phyloP scores from a whole-genome alignment of 139 green algal species.

The Mesotaenium endlicherianum region DNA sequence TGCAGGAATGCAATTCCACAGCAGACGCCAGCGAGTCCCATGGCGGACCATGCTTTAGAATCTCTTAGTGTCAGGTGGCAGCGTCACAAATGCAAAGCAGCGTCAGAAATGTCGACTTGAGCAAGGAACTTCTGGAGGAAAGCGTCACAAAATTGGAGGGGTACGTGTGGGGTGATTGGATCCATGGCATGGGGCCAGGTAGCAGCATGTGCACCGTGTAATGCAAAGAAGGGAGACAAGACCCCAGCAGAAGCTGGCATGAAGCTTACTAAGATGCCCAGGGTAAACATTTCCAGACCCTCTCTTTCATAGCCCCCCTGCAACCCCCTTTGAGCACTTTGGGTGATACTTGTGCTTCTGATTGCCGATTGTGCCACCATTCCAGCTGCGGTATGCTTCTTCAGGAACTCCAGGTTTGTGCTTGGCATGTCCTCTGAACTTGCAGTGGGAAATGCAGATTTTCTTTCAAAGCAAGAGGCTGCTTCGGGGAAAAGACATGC shows the following conservation, averaged over 20 bases:
- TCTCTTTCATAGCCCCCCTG: neutral
- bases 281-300: neutral
- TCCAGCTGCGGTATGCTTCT: neutral
- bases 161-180: too few species aligned
- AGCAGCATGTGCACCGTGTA: slow-evolving; percentile 13
- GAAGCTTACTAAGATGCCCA: slow-evolving; percentile 35
- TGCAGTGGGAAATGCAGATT: neutral
- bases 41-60: too few species aligned
- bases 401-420: neutral
- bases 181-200: too few species aligned
- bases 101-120: too few species aligned
- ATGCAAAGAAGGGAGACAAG: slow-evolving; percentile 37
- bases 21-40: too few species aligned
- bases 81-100: too few species aligned
- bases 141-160: too few species aligned
- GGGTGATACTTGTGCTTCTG: neutral
- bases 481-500: too few species aligned
- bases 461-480: neutral
- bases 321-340: neutral
- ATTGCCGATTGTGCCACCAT: neutral
- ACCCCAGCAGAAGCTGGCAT: slow-evolving; percentile 23
- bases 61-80: too few species aligned
- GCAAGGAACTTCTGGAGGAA: too few species aligned
- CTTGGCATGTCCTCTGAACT: neutral
- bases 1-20: too few species aligned